Base-by-base conservation (phyloP, 805 yeast genomes). In the Ogataea kodamae region DNA sequence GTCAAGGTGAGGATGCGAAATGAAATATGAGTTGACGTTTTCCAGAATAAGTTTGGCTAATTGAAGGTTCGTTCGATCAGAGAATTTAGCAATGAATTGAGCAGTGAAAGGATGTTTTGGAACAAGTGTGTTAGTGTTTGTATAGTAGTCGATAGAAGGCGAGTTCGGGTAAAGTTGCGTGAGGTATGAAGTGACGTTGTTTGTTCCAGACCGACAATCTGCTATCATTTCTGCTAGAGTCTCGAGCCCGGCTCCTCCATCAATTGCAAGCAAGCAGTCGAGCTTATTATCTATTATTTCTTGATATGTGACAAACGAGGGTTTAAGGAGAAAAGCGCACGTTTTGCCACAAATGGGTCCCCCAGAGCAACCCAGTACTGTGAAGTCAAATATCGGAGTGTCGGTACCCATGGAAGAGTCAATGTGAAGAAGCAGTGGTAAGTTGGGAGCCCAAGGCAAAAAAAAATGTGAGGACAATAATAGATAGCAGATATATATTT, bases 1-100 rank as follows among this genome's bases (percentile, higher is more conserved):
- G 55, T 88, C 97, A 32, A 88, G 52, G 57, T 88, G 97, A 0
- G 90, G 75, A 57, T 88, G 97, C 1, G 96, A 75, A 17, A 88
- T 70, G 29, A 80, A 61, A 43, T 70, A 75, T 19, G 62, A 62
- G 6, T 60, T 51, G 2, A 78, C 52, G 5, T 55, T 43, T 5
- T 59, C 56, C 18, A 67, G 55, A 5, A 77, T 23, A 4, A 15
- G 33, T 7, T 33, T 19, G 20, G 50, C 42, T 4, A 43, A 22
- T 32, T 39, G 39, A 13, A 44, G 23, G 12, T 23, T 26, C 9
- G 49, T 29, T 23, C 8, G 41, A 16, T 9, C 29, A 5, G 26
- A 23, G 35, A 18, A 16, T 10, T 18, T 21, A 15, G 25, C 33
- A 24, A 36, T 25, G 15, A 41, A 28, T 2, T 15, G 21, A 10